Percentiles rank a stretch among this genome's conserved stretches.
These are phyloP conservation scores for Rutidosis leptorrhynchoides DNA, from an alignment of 129 eudicot genomes.

Conservation along the genomic window DNA sequence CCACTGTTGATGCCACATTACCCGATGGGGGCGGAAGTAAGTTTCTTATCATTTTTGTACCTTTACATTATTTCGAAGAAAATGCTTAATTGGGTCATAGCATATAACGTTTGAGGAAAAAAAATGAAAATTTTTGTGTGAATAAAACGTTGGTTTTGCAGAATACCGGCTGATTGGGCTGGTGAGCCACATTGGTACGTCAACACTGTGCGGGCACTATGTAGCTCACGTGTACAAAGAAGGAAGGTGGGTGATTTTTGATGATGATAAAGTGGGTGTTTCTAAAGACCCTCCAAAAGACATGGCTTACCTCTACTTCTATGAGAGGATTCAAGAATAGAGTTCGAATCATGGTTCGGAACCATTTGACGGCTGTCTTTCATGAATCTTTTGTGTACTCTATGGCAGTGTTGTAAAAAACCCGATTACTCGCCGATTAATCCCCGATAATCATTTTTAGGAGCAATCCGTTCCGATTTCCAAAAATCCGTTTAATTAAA, in stretches of 20 bases:
- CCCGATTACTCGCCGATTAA: too few species aligned
- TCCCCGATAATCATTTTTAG: too few species aligned
- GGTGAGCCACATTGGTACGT: slow-evolving; percentile 97
- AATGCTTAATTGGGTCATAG: background rate
- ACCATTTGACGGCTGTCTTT: background rate
- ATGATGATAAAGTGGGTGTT: slow-evolving; percentile 87
- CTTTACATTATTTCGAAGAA: too few species aligned
- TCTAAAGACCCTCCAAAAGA: slow-evolving; percentile 93
- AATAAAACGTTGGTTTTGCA: slow-evolving; percentile 31
- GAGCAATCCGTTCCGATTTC: too few species aligned
- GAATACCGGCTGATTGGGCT: slow-evolving; percentile 87
- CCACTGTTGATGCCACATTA: slow-evolving; percentile 46
- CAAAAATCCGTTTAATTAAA: too few species aligned
- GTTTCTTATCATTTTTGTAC: slow-evolving; percentile 26
- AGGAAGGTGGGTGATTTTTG: slow-evolving; percentile 88
- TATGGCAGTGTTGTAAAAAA: too few species aligned
- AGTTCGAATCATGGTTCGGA: background rate
- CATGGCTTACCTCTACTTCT: slow-evolving; percentile 95
- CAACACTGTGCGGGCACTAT: slow-evolving; percentile 95
- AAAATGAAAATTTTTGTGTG: background rate
- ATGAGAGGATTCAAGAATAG: slow-evolving; percentile 52
- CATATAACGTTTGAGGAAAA: background rate
- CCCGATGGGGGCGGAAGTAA: slow-evolving; percentile 96
- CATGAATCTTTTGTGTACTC: slow-evolving; percentile 1
- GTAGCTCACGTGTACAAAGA: slow-evolving; percentile 90